A percentile compares a stretch with the other conserved stretches of the same genome.
phyloP scores from a whole-genome alignment of 139 green algal genomes.

The Gonium pectorale region DNA sequence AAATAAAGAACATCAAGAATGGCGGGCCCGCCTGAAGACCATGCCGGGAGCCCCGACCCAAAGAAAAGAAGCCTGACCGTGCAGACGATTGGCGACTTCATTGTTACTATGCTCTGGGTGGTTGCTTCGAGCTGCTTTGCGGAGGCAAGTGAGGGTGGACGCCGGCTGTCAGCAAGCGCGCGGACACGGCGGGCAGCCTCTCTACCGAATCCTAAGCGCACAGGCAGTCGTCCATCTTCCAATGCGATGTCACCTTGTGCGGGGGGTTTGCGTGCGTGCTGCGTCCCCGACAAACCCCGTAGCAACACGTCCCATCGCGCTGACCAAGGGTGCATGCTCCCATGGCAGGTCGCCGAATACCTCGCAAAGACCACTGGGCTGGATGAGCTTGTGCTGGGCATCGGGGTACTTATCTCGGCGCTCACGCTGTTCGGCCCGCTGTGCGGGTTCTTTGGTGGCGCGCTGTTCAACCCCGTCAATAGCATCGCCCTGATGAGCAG shows the following conservation, averaged over 20 bases:
- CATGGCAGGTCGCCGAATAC: constrained; percentile 33
- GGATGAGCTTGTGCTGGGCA: constrained; percentile 39
- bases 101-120: constrained; percentile 50
- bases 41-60: too few relatives aligned
- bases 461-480: constrained; percentile 61
- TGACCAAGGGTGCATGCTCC: too few relatives aligned
- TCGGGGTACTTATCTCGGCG: constrained; percentile 15
- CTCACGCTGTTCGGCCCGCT: constrained; percentile 52
- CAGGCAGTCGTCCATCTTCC: too few relatives aligned
- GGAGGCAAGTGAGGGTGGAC: too few relatives aligned
- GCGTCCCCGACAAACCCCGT: too few relatives aligned
- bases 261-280: too few relatives aligned
- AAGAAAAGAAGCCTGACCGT: not conserved
- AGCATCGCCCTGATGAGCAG: constrained; percentile 46
- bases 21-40: not conserved
- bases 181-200: too few relatives aligned
- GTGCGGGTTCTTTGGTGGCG: constrained; percentile 49
- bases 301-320: too few relatives aligned
- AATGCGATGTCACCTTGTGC: too few relatives aligned
- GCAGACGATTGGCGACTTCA: constrained; percentile 34
- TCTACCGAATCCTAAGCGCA: too few relatives aligned
- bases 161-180: too few relatives aligned
- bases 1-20: too few relatives aligned
- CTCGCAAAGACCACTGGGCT: constrained; percentile 49
- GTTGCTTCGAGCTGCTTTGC: constrained; percentile 44